Percentiles rank a stretch among this genome's conserved stretches.
These are phyloP conservation scores for Penicillium sp. DNA, from an alignment of 2,329 filamentous ascomycete genomes.

Conservation along the genomic window DNA sequence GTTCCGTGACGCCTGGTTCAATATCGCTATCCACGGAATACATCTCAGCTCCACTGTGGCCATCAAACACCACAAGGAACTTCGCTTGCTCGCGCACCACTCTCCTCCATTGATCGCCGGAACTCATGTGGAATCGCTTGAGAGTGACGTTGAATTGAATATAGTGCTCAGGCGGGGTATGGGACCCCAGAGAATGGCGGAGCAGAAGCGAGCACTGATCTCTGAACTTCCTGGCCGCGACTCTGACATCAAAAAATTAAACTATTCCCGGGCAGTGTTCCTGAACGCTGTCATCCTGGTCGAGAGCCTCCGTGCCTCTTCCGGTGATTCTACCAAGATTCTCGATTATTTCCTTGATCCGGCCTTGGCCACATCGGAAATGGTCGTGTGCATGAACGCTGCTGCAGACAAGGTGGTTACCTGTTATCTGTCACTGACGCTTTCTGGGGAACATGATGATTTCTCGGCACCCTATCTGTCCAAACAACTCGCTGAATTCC, in stretches of 20 bases:
- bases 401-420: slow-evolving; percentile 71
- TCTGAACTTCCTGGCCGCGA: slow-evolving; percentile 75
- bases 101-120: slow-evolving; percentile 86
- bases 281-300: slow-evolving; percentile 87
- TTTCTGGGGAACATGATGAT: slow-evolving; percentile 68
- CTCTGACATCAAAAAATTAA: slow-evolving; percentile 76
- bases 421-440: slow-evolving; percentile 74
- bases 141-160: slow-evolving; percentile 96
- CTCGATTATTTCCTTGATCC: slow-evolving; percentile 94
- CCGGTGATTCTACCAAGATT: slow-evolving; percentile 87
- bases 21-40: slow-evolving; percentile 93
- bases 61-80: slow-evolving; percentile 71
- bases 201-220: slow-evolving; percentile 78
- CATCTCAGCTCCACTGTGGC: slow-evolving; percentile 72
- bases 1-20: slow-evolving; percentile 95
- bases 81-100: slow-evolving; percentile 82
- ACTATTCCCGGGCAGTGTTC: slow-evolving; percentile 89
- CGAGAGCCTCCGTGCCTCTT: slow-evolving; percentile 81
- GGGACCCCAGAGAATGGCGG: slow-evolving; percentile 68
- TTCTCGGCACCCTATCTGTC: slow-evolving; percentile 95
- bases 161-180: slow-evolving; percentile 86
- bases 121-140: slow-evolving; percentile 82
- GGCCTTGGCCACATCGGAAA: slow-evolving; percentile 65
- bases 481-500: slow-evolving; percentile 79
- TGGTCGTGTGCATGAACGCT: slow-evolving; percentile 64